Conservation (phyloP, 2,329 filamentous ascomycete genomes). For the Neoscytalidium dimidiatum region DNA sequence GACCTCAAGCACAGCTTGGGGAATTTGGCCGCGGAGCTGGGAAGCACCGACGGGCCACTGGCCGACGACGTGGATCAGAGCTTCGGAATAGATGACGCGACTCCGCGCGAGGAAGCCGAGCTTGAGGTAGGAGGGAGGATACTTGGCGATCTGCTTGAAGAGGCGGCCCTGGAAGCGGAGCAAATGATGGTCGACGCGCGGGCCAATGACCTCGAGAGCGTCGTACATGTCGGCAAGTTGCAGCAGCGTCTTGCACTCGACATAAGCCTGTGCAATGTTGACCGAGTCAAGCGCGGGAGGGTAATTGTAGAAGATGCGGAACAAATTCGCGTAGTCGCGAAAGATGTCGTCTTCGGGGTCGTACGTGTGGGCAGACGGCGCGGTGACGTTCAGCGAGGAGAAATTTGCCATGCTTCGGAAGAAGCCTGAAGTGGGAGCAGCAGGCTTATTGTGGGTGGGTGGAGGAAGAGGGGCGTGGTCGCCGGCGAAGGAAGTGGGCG, state of each 20-base stretch:
- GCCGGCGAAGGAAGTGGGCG: conserved; percentile 25
- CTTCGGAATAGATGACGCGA: conserved; percentile 74
- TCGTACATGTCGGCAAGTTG: conserved; percentile 94
- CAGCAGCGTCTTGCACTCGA: conserved; percentile 89
- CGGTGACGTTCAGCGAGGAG: conserved; percentile 53
- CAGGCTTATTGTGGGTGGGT: conserved; percentile 63
- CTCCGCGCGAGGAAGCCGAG: conserved; percentile 84
- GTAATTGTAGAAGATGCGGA: conserved; percentile 95
- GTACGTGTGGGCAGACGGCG: conserved; percentile 48
- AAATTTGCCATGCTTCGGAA: conserved; percentile 88
- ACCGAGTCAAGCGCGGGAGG: conserved; percentile 77
- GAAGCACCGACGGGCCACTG: conserved; percentile 85
- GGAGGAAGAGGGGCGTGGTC: conserved; percentile 47
- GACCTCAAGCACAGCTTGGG: conserved; percentile 78
- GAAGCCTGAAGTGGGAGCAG: conserved; percentile 67
- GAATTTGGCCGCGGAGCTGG: conserved; percentile 61
- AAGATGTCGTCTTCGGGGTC: conserved; percentile 71
- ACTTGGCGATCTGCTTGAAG: conserved; percentile 96
- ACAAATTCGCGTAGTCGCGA: conserved; percentile 92
- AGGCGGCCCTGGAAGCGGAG: conserved; percentile 87
- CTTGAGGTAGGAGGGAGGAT: conserved; percentile 88
- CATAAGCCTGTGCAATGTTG: conserved; percentile 90
- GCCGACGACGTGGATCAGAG: conserved; percentile 89
- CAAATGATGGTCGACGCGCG: conserved; percentile 89
- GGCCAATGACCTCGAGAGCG: conserved; percentile 81